Evolutionary conservation across 352 stramenopile genomes (phyloP), one percentile per base, ranked within the genome.

Genomic region (Globisporangium abappressorium): DNA sequence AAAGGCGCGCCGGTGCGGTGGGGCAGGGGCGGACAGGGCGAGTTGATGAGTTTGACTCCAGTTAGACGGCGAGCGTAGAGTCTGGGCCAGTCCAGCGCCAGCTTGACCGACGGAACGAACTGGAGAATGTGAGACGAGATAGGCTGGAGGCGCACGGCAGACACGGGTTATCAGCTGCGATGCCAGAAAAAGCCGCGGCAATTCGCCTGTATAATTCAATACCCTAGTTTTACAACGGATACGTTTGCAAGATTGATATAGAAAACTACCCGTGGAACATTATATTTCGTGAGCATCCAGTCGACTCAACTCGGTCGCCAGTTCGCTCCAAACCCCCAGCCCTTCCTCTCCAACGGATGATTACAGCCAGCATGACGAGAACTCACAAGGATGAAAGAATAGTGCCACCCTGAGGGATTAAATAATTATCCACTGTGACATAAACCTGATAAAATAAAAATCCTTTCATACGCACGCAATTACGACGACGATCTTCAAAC

Each of bases 41-140:
- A 22, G 43, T 12, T 20, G 18, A 49, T 20, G 41, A 20, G 15
- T 49, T 49, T n/a, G 55, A 46, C 30, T 61, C 33, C 30, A 61
- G 55, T 46, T 30, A 20, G 30, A 46, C 56, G n/a, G 12, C 20
- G n/a, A 53, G n/a, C 30, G 55, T 28, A 70, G 47, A 65, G 49
- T 43, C 24, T 34, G 18, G 43, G 24, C 20, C 28, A 33, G 54
- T 57, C 6, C 53, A 41, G 41, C 41, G n/a, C 30, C 49, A 66
- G 49, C 65, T 62, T 70, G 65, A 51, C 46, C 15, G 47, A 57
- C 20, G 49, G 57, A 64, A 64, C 43, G 58, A 49, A 64, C 34
- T 38, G 58, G 58, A 41, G 20, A 60, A 65, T 36, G 11, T 62
- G 56, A 33, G 56, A 49, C 56, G 33, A 38, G 30, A 70, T 34